Conservation (phyloP, 2,329 filamentous ascomycete genomes). For the Teratosphaeria gauchensis region DNA sequence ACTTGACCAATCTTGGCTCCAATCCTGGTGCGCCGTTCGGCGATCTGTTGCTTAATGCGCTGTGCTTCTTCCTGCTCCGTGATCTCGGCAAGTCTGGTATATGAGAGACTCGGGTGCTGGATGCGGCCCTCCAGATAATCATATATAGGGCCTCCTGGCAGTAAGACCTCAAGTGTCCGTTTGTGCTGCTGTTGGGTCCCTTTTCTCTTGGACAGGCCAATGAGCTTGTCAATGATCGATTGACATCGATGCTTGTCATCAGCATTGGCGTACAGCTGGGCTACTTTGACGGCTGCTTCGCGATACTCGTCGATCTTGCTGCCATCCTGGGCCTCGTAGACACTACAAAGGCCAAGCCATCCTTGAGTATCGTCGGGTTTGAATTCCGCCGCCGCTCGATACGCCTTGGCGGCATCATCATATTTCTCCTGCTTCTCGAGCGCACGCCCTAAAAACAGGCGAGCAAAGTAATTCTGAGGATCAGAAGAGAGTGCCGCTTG, state of each 20-base stretch:
- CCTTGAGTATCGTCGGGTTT: constrained; percentile 71
- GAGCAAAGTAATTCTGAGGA: constrained; percentile 73
- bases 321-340: constrained; percentile 68
- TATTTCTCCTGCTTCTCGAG: constrained; percentile 64
- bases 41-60: constrained; percentile 80
- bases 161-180: constrained; percentile 61
- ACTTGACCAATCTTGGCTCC: constrained; percentile 78
- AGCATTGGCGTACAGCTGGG: constrained; percentile 60
- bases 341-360: constrained; percentile 79
- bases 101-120: constrained; percentile 68
- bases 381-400: constrained; percentile 59
- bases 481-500: constrained; percentile 62
- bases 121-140: constrained; percentile 72
- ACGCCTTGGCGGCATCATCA: constrained; percentile 67
- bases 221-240: constrained; percentile 66
- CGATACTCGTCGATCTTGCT: constrained; percentile 66
- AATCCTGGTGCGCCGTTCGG: constrained; percentile 75
- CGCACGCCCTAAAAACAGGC: constrained; percentile 78
- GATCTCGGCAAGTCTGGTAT: constrained; percentile 72
- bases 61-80: constrained; percentile 80
- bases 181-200: constrained; percentile 67
- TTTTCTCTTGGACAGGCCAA: constrained; percentile 61
- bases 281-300: constrained; percentile 61
- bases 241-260: constrained; percentile 52
- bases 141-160: constrained; percentile 77